A percentile compares a stretch with the other conserved stretches of the same genome.
Conservation (phyloP, 176 grass and related monocot species). For the Tuctoria greenei region DNA sequence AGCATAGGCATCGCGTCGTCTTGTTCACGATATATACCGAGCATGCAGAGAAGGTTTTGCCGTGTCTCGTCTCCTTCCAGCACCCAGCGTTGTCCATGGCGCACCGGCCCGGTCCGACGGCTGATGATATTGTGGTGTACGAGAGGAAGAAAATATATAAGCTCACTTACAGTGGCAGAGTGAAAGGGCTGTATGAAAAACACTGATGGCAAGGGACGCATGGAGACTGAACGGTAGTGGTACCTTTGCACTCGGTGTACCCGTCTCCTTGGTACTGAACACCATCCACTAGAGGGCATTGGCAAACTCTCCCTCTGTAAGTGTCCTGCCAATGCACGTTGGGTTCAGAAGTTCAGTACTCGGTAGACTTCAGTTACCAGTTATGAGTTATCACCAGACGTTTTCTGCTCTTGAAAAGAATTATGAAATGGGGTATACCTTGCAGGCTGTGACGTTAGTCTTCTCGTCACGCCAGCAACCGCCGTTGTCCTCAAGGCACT, state of each 20-base stretch:
- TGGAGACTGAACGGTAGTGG: neutral
- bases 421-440: slow-evolving; percentile 30
- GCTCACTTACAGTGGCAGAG: neutral
- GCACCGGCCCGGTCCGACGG: slow-evolving; percentile 80
- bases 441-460: slow-evolving; percentile 74
- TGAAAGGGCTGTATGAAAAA: neutral
- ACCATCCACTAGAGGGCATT: slow-evolving; percentile 66
- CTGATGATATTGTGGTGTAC: slow-evolving; percentile 28
- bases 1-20: no score
- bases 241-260: slow-evolving; percentile 75
- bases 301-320: slow-evolving; percentile 76
- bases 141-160: neutral
- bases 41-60: slow-evolving; percentile 74
- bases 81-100: slow-evolving; percentile 76
- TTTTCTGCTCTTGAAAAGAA: neutral
- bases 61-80: slow-evolving; percentile 62
- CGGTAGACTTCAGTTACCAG: neutral
- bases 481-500: slow-evolving; percentile 71
- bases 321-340: slow-evolving; percentile 58
- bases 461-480: slow-evolving; percentile 68
- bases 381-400: neutral
- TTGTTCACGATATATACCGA: slow-evolving; percentile 49
- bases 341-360: neutral
- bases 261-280: slow-evolving; percentile 80
- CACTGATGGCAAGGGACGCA: neutral